Evolutionary conservation across 169 alveolate genomes (phyloP).

Genomic region (Plasmodium berghei): DNA sequence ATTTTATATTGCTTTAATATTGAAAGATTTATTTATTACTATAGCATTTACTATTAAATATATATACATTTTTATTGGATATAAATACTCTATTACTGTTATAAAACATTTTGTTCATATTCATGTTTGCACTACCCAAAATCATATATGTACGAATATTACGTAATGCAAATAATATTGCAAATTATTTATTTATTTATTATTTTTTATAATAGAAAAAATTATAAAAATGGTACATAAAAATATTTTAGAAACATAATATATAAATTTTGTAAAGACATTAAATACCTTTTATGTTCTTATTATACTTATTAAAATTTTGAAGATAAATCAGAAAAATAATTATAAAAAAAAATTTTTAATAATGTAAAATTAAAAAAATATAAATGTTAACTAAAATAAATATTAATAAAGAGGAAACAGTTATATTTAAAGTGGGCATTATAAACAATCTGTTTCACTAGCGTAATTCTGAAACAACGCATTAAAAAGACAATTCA

Average conservation of each 20-base stretch:
- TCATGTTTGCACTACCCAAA: not conserved
- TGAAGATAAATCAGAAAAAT: conserved; percentile 7
- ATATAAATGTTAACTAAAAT: conserved; percentile 7
- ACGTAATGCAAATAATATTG: not conserved
- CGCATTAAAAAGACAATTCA: conserved; percentile 25
- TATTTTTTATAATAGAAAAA: conserved; percentile 10
- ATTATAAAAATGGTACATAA: conserved; percentile 1
- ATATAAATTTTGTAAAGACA: conserved; percentile 21
- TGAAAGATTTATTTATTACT: not conserved
- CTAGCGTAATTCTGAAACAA: conserved; percentile 12
- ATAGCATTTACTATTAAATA: not conserved
- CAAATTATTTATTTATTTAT: conserved; percentile 11
- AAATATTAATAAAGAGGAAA: conserved; percentile 10
- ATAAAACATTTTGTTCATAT: not conserved
- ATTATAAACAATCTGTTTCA: conserved; percentile 15
- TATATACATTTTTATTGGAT: not conserved
- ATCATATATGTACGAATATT: not conserved
- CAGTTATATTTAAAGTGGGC: not conserved
- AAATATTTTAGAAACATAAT: conserved; percentile 12
- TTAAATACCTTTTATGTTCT: conserved; percentile 5
- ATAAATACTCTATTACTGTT: not conserved
- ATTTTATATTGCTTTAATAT: not conserved
- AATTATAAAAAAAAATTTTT: not conserved
- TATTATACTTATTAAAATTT: not conserved
- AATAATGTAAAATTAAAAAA: not conserved